phyloP scores from a whole-genome alignment of 306 rosid species.

The Medicago ruthenica region DNA sequence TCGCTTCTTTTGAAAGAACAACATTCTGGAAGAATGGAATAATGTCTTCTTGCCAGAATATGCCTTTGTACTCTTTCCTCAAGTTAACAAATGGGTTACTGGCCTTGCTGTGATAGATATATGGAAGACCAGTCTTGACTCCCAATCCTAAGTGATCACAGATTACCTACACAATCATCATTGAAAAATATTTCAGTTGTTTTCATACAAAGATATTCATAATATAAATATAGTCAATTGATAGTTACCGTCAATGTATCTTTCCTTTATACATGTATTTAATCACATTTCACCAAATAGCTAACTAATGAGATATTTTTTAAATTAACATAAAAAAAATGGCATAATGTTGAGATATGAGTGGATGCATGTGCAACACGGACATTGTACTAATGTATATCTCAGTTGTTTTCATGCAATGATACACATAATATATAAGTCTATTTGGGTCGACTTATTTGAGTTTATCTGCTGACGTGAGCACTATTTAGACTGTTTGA shows the following conservation, averaged over 20 bases:
- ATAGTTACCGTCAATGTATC: too few relatives aligned
- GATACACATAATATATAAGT: not conserved
- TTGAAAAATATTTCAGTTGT: slow-evolving; percentile 2
- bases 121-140: slow-evolving; percentile 86
- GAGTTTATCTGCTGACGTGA: too few relatives aligned
- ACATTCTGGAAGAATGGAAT: slow-evolving; percentile 49
- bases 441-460: too few relatives aligned
- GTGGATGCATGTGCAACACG: too few relatives aligned
- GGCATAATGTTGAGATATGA: too few relatives aligned
- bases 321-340: too few relatives aligned
- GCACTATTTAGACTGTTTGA: not conserved
- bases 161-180: slow-evolving; percentile 59
- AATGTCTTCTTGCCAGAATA: slow-evolving; percentile 61
- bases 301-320: too few relatives aligned
- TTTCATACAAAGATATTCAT: not conserved
- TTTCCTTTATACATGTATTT: too few relatives aligned
- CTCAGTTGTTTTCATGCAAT: slow-evolving; percentile 15
- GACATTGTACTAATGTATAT: too few relatives aligned
- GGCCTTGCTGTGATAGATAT: slow-evolving; percentile 64
- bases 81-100: slow-evolving; percentile 54
- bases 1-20: slow-evolving; percentile 75
- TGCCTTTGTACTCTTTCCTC: slow-evolving; percentile 57
- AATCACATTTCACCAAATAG: too few relatives aligned
- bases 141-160: slow-evolving; percentile 92
- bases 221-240: not conserved